A percentile compares a stretch with the other conserved stretches of the same genome.
Evolutionary conservation across 257 asterid species (phyloP).

Genomic region (Nicotiana paniculata): DNA sequence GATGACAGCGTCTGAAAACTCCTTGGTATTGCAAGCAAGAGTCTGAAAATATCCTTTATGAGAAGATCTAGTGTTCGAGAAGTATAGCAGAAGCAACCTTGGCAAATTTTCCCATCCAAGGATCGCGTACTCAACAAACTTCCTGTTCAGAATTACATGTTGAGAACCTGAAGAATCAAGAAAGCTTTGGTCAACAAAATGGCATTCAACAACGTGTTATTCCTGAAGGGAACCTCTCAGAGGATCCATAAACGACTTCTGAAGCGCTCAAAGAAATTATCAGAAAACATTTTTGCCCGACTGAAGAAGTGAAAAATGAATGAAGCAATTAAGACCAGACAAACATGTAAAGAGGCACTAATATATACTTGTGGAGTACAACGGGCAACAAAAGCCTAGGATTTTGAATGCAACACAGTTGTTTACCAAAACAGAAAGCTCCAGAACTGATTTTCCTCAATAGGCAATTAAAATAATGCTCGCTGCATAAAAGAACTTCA

Average conservation of each 20-base stretch:
- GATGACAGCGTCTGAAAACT: constrained; percentile 23
- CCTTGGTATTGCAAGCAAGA: constrained; percentile 29
- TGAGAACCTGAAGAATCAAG: constrained; percentile 30
- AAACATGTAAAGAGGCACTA: neutral
- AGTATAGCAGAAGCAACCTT: constrained; percentile 32
- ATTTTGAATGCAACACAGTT: neutral
- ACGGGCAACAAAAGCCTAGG: neutral
- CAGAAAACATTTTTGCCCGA: neutral
- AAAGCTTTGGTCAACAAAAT: neutral
- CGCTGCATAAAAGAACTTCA: no score
- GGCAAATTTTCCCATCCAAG: constrained; percentile 44
- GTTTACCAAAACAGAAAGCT: neutral
- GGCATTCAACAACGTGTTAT: neutral
- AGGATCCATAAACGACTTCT: neutral
- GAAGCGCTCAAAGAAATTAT: neutral
- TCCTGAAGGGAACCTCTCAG: neutral
- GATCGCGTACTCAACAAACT: constrained; percentile 24
- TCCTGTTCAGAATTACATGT: constrained; percentile 31
- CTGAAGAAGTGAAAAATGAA: neutral
- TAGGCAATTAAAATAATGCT: no score
- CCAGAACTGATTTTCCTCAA: neutral
- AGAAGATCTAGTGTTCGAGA: constrained; percentile 29
- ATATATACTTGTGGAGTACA: neutral
- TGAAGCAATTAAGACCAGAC: neutral
- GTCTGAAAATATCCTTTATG: constrained; percentile 40